phyloP scores from a whole-genome alignment of 768 basidiomycete genomes.

The Mycena venus region DNA sequence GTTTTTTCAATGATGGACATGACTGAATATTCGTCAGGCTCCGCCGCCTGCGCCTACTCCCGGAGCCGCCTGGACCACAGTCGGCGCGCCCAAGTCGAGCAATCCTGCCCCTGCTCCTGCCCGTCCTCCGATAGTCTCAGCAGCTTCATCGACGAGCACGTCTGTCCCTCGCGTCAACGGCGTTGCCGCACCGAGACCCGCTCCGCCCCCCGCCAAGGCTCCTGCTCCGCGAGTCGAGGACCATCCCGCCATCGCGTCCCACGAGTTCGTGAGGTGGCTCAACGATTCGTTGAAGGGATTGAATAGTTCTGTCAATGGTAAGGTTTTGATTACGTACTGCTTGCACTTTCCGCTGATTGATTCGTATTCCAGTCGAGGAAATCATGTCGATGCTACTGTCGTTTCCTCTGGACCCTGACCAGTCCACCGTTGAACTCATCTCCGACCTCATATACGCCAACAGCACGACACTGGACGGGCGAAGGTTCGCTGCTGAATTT shows the following conservation, averaged over 20 bases:
- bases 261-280: slow-evolving; percentile 95
- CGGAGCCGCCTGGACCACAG: slow-evolving; percentile 86
- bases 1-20: slow-evolving; percentile 19
- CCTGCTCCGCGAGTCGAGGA: slow-evolving; percentile 69
- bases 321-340: slow-evolving; percentile 33
- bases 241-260: slow-evolving; percentile 75
- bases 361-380: slow-evolving; percentile 82
- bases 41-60: slow-evolving; percentile 41
- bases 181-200: slow-evolving; percentile 49
- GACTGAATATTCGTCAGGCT: slow-evolving; percentile 43
- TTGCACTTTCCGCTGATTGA: not conserved
- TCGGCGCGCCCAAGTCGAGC: slow-evolving; percentile 76
- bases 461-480: slow-evolving; percentile 94
- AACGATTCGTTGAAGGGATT: slow-evolving; percentile 86
- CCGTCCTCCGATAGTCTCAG: slow-evolving; percentile 50
- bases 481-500: slow-evolving; percentile 95
- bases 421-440: slow-evolving; percentile 90
- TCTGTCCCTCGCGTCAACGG: slow-evolving; percentile 55
- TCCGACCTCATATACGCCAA: slow-evolving; percentile 95
- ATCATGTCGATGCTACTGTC: slow-evolving; percentile 95
- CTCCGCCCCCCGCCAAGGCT: slow-evolving; percentile 50
- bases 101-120: slow-evolving; percentile 48
- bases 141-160: slow-evolving; percentile 45
- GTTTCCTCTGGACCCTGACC: slow-evolving; percentile 92
- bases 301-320: slow-evolving; percentile 80